phyloP scores from a whole-genome alignment of 2,329 filamentous ascomycete species.

The Phialocephala subalpina region DNA sequence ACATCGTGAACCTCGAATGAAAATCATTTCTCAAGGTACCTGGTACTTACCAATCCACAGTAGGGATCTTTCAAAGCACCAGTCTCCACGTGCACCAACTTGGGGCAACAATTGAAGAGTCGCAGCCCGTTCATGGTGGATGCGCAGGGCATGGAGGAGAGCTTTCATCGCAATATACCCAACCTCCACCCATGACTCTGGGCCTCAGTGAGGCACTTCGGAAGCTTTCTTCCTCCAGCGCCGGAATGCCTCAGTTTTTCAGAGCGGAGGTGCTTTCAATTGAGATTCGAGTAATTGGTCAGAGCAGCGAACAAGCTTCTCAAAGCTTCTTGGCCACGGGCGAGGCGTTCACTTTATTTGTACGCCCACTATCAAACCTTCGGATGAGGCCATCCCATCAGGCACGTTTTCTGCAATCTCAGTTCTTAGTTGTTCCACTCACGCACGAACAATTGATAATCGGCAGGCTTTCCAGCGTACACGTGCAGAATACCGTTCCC shows the following conservation, averaged over 20 bases:
- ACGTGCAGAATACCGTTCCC: background rate
- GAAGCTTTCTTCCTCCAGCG: background rate
- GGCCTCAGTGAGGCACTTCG: background rate
- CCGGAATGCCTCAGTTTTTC: background rate
- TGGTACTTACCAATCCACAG: background rate
- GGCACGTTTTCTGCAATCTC: background rate
- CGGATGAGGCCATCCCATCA: background rate
- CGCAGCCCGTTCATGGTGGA: background rate
- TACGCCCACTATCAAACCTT: background rate
- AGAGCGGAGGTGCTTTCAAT: background rate
- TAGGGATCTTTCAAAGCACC: background rate
- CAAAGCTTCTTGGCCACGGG: background rate
- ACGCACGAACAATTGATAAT: background rate
- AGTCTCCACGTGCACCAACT: background rate
- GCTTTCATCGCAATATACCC: background rate
- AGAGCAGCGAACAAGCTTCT: background rate
- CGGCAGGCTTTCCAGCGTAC: background rate
- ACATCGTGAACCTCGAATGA: background rate
- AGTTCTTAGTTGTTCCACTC: background rate
- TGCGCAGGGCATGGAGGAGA: background rate
- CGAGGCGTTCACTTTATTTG: background rate
- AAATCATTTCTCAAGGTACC: background rate
- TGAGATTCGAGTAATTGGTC: background rate
- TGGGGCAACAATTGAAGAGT: background rate
- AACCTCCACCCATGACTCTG: background rate